Percentiles rank a stretch among this genome's conserved stretches.
Evolutionary conservation across 2,329 filamentous ascomycete species (phyloP).

Genomic region (Orbilia ellipsospora): DNA sequence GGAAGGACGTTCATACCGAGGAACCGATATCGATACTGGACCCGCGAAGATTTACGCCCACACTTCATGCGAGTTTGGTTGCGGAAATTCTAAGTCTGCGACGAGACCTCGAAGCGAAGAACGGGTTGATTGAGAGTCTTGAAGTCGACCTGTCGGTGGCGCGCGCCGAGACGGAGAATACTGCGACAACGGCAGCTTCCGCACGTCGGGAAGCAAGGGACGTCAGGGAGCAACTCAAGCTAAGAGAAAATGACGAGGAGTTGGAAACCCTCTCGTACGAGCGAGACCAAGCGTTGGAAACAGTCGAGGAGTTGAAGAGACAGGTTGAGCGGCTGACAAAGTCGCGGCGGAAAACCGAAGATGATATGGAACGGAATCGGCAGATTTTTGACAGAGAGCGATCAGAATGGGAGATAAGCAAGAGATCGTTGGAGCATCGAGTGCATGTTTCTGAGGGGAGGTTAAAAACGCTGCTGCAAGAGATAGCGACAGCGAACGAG

Average conservation of each 20-base stretch:
- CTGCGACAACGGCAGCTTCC: slow-evolving; percentile 72
- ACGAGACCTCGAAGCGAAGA: slow-evolving; percentile 89
- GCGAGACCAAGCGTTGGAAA: slow-evolving; percentile 83
- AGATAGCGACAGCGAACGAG: slow-evolving; percentile 72
- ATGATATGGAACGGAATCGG: slow-evolving; percentile 82
- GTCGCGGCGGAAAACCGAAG: slow-evolving; percentile 80
- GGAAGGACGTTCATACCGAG: slow-evolving; percentile 39
- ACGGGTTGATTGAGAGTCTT: slow-evolving; percentile 83
- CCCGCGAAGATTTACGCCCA: slow-evolving; percentile 92
- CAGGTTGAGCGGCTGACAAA: slow-evolving; percentile 82
- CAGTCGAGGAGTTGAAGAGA: slow-evolving; percentile 76
- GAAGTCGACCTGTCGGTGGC: slow-evolving; percentile 78
- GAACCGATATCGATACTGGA: slow-evolving; percentile 74
- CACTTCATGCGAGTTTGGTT: slow-evolving; percentile 90
- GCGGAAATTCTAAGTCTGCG: slow-evolving; percentile 90
- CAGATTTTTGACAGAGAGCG: slow-evolving; percentile 85
- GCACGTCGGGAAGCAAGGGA: slow-evolving; percentile 81
- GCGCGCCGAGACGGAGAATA: slow-evolving; percentile 77
- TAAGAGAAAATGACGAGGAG: slow-evolving; percentile 88
- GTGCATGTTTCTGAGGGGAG: slow-evolving; percentile 90
- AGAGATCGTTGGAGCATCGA: slow-evolving; percentile 82
- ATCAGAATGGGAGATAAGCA: slow-evolving; percentile 84
- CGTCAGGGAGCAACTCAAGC: slow-evolving; percentile 83
- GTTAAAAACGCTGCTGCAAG: slow-evolving; percentile 83
- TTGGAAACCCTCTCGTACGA: slow-evolving; percentile 85